Percentiles rank a stretch among this genome's conserved stretches.
Conservation (phyloP, 2,329 filamentous ascomycete genomes). For the Amauroascus verrucosus region DNA sequence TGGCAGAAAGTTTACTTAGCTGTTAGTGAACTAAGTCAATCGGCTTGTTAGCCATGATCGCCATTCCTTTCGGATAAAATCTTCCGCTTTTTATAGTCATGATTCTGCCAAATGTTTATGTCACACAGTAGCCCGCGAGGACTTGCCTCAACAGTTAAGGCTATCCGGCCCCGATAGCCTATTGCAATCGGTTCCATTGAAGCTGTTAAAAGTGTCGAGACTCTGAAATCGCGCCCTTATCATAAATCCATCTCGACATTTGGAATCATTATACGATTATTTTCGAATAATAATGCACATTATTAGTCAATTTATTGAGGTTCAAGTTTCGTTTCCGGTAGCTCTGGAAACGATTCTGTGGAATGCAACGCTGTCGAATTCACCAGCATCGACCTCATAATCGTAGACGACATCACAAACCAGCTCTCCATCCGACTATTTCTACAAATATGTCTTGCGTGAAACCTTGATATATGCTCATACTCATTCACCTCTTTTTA, state of each 20-base stretch:
- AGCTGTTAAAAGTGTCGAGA: not conserved
- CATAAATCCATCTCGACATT: not conserved
- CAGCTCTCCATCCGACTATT: too few relatives aligned
- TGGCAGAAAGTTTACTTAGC: too few relatives aligned
- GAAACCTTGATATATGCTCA: too few relatives aligned
- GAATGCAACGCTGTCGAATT: not conserved
- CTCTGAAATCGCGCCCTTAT: not conserved
- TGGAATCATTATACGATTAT: not conserved
- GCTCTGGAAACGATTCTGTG: not conserved
- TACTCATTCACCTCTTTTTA: too few relatives aligned
- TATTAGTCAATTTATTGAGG: not conserved
- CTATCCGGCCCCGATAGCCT: not conserved
- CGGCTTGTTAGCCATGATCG: too few relatives aligned
- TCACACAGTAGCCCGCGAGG: not conserved
- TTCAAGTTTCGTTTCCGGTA: not conserved
- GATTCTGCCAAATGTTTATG: too few relatives aligned
- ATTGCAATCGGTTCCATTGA: not conserved
- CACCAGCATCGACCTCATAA: not conserved
- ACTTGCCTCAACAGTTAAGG: constrained; percentile 1
- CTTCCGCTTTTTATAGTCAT: too few relatives aligned
- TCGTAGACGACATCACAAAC: too few relatives aligned
- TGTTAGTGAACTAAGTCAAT: too few relatives aligned
- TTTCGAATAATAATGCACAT: not conserved
- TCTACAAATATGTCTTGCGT: too few relatives aligned
- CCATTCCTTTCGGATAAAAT: too few relatives aligned